Conservation (phyloP, 139 green algal species). For the Closterium sp. region DNA sequence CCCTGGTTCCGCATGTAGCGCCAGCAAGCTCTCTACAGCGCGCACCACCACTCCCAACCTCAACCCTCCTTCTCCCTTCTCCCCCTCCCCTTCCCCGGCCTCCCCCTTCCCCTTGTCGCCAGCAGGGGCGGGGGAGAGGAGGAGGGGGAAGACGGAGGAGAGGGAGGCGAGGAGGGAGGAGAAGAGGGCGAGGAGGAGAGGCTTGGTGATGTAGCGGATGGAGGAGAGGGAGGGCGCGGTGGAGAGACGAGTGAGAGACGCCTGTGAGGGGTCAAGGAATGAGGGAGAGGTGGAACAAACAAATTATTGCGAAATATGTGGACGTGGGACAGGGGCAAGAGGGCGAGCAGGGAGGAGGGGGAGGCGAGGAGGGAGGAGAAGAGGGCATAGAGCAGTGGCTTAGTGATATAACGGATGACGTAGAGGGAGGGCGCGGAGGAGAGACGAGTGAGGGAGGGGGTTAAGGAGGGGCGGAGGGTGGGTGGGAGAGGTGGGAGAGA, state of each 20-base stretch:
- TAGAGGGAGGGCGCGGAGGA: background rate
- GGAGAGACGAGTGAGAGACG: background rate
- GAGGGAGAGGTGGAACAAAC: too few relatives aligned
- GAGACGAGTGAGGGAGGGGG: background rate
- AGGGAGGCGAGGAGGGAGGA: background rate
- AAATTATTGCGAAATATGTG: background rate
- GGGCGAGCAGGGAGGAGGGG: background rate
- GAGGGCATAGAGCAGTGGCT: background rate
- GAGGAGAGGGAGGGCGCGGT: background rate
- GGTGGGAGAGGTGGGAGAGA: too few relatives aligned
- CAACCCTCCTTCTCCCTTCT: background rate
- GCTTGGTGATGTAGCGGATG: background rate
- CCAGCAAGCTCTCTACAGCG: background rate
- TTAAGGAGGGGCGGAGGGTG: too few relatives aligned
- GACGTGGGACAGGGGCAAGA: background rate
- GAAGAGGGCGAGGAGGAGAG: background rate
- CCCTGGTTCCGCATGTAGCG: background rate
- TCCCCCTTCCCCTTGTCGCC: background rate
- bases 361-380: background rate
- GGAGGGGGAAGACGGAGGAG: background rate
- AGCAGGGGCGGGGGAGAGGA: background rate
- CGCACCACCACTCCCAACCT: background rate
- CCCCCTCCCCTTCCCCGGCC: background rate
- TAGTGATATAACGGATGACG: background rate
- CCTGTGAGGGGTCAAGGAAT: background rate